These are phyloP conservation scores for Fusarium praegraminearum DNA, from an alignment of 2,329 filamentous ascomycete species.

Conservation along the genomic window DNA sequence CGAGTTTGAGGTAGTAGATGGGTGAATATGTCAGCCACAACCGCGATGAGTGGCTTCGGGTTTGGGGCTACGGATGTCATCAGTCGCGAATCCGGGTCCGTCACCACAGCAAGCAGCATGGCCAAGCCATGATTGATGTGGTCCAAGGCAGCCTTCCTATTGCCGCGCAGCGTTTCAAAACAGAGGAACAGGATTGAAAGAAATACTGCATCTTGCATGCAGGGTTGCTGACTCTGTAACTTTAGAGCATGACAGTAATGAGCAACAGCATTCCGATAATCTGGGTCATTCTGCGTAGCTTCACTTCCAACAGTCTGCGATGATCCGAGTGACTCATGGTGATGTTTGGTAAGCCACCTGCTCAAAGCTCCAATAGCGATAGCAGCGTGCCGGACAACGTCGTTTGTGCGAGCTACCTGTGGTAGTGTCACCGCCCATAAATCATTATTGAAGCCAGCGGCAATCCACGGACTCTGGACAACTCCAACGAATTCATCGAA, in stretches of 20 bases:
- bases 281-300: not conserved
- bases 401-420: conserved; percentile 47
- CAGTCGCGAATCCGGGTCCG: conserved; percentile 35
- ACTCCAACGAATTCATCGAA: conserved; percentile 51
- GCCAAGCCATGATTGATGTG: conserved; percentile 54
- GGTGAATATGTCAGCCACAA: conserved; percentile 34
- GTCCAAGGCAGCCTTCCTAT: conserved; percentile 49
- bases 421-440: conserved; percentile 50
- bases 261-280: conserved; percentile 51
- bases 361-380: conserved; percentile 50
- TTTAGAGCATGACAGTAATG: conserved; percentile 54
- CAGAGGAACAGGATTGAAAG: conserved; percentile 50
- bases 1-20: conserved; percentile 30
- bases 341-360: conserved; percentile 21
- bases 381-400: conserved; percentile 49
- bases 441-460: conserved; percentile 40
- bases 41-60: conserved; percentile 37
- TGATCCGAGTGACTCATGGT: not conserved
- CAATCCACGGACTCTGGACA: conserved; percentile 48
- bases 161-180: conserved; percentile 51
- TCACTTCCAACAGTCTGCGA: not conserved
- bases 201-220: conserved; percentile 49
- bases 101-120: conserved; percentile 50
- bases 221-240: conserved; percentile 44
- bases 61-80: conserved; percentile 36